These are phyloP conservation scores for Colletotrichum brevisporum DNA, from an alignment of 2,329 filamentous ascomycete genomes.

Conservation along the genomic window DNA sequence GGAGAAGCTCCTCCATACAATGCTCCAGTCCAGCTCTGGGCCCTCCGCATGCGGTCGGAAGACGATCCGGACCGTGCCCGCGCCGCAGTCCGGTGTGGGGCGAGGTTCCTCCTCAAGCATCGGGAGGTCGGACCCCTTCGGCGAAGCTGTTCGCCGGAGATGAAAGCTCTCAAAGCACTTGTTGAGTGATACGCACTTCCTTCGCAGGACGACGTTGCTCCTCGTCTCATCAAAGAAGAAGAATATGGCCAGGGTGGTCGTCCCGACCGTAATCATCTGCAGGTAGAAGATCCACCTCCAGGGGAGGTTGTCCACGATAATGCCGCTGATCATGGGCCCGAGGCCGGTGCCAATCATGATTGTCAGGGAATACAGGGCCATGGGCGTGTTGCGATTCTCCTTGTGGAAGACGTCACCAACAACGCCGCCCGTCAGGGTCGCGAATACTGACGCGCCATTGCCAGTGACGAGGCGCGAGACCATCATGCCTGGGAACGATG, in stretches of 20 bases:
- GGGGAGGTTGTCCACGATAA: slow-evolving; percentile 3
- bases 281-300: slow-evolving; percentile 49
- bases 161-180: slow-evolving; percentile 41
- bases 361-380: slow-evolving; percentile 85
- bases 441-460: slow-evolving; percentile 81
- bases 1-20: slow-evolving; percentile 76
- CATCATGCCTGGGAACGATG: slow-evolving; percentile 77
- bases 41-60: slow-evolving; percentile 33
- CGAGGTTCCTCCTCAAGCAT: not conserved
- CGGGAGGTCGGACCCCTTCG: slow-evolving; percentile 1
- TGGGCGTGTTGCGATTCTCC: slow-evolving; percentile 85
- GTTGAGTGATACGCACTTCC: slow-evolving; percentile 73
- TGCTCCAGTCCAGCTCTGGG: slow-evolving; percentile 77
- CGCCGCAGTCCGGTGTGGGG: too few species aligned
- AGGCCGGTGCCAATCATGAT: slow-evolving; percentile 80
- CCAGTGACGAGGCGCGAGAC: slow-evolving; percentile 82
- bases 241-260: slow-evolving; percentile 71
- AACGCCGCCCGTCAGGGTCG: slow-evolving; percentile 90
- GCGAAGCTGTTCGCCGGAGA: not conserved
- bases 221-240: slow-evolving; percentile 85
- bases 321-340: slow-evolving; percentile 7
- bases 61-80: not conserved
- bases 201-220: slow-evolving; percentile 86
- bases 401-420: slow-evolving; percentile 88
- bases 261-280: slow-evolving; percentile 79